phyloP scores from a whole-genome alignment of 352 stramenopile species.

The Phytophthora sansomeana region DNA sequence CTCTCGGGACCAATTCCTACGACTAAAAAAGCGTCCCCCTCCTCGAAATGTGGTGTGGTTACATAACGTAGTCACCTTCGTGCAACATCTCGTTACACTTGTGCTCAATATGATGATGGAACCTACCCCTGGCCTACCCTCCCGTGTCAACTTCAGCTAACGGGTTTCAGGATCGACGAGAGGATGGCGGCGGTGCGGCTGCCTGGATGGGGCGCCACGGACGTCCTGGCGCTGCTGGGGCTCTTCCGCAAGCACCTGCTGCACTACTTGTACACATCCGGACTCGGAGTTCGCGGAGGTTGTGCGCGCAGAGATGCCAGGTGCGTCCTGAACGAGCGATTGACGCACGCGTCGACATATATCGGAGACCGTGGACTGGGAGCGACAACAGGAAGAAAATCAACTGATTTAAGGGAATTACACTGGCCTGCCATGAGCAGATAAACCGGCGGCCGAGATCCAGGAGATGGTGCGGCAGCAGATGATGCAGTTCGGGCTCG shows the following conservation, averaged over 20 bases:
- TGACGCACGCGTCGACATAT: neutral
- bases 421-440: constrained; percentile 20
- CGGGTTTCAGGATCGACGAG: constrained; percentile 8
- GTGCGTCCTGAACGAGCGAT: constrained; percentile 20
- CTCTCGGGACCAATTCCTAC: constrained; percentile 24
- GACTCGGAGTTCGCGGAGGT: constrained; percentile 52
- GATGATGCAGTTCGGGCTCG: constrained; percentile 68
- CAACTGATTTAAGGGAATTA: too few species aligned
- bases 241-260: constrained; percentile 60
- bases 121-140: neutral
- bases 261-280: constrained; percentile 70
- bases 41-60: neutral
- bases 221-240: constrained; percentile 60
- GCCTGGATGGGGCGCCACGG: constrained; percentile 57
- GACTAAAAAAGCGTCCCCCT: constrained; percentile 19
- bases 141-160: constrained; percentile 3
- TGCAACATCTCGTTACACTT: neutral
- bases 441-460: constrained; percentile 49
- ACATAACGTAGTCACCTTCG: neutral
- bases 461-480: constrained; percentile 53
- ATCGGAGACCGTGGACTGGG: constrained; percentile 1
- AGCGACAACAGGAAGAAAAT: neutral
- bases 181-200: constrained; percentile 32
- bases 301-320: constrained; percentile 50
- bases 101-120: too few species aligned